Conservation (phyloP, 2,329 filamentous ascomycete species). For the Cytospora piceae region DNA sequence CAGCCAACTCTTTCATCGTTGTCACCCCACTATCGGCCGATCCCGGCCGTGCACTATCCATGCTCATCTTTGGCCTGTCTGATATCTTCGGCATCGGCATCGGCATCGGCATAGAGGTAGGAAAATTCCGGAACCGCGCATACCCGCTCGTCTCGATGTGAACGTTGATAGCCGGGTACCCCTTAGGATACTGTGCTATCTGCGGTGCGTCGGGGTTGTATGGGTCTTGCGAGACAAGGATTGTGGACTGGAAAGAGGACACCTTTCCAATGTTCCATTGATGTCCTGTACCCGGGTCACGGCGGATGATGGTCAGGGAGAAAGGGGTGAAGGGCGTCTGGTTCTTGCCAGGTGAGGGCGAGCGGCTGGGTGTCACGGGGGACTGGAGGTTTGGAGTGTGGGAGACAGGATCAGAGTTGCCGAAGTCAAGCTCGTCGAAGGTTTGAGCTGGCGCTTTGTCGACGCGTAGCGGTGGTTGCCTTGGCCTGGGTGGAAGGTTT, state of each 20-base stretch:
- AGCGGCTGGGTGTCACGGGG: constrained; percentile 34
- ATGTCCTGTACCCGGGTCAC: constrained; percentile 67
- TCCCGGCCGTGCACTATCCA: constrained; percentile 36
- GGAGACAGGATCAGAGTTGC: neutral
- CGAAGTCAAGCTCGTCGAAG: constrained; percentile 19
- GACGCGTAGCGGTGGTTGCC: neutral
- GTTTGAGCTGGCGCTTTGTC: constrained; percentile 11
- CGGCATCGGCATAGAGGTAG: constrained; percentile 35
- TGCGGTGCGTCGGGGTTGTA: constrained; percentile 34
- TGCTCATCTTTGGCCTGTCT: constrained; percentile 36
- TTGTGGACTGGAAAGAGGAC: constrained; percentile 55
- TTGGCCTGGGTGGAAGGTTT: constrained; percentile 9
- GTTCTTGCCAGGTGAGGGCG: constrained; percentile 44
- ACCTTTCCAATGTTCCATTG: constrained; percentile 79
- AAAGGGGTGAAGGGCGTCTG: constrained; percentile 48
- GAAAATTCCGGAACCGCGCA: constrained; percentile 59
- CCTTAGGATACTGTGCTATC: constrained; percentile 30
- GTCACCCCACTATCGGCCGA: constrained; percentile 27
- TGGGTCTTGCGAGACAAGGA: constrained; percentile 35
- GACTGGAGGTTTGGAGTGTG: constrained; percentile 7
- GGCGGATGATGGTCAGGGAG: constrained; percentile 69
- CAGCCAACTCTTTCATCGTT: constrained; percentile 31
- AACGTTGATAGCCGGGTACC: constrained; percentile 52
- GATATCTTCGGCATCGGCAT: constrained; percentile 38
- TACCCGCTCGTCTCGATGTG: constrained; percentile 60